Base-by-base conservation (phyloP, 2,329 filamentous ascomycete species). In the Botrytis medusae region DNA sequence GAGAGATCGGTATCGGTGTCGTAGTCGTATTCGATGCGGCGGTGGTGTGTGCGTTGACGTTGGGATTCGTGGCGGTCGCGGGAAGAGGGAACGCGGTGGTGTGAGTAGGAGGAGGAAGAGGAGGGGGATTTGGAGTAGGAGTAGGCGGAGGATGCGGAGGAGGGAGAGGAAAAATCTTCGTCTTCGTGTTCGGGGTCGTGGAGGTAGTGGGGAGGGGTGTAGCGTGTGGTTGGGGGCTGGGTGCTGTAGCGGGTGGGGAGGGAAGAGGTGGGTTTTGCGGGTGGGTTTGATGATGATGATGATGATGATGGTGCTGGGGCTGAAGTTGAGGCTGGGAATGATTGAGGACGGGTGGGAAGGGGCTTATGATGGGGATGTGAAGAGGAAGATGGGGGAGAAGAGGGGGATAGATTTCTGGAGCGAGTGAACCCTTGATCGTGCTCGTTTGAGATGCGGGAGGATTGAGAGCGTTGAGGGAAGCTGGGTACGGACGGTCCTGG, bases 181-280 rank as follows among this genome's bases (percentile, higher is more conserved):
- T 72, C 71, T 69, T 72, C 71, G 64, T 72, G 71, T 54, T 72
- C 71, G 37, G 32, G 32, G n/a, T 59, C 70, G 22, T n/a, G 48
- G 54, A 37, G 48, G n/a, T 63, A 29, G 4, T 20, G 18, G 4
- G 62, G 40, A 25, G 51, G 37, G 1, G 60, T 65, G 20, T 72
- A 42, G 69, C n/a, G 63, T 32, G 34, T 59, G 54, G 32, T 69
- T 32, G 29, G 42, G 29, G 57, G 69, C 4, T 37, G 69, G 8
- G 57, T 71, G 42, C 42, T 46, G 69, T 63, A 46, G 57, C 22
- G 42, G 48, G 12, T 22, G 29, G 51, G 29, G 40, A 20, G 7
- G 18, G 67, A 32, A 9, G 61, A 9, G 8, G 61, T 32, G 37
- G 29, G 2, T 20, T 46, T 32, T 48, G 16, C 4, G 10, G n/a